These are phyloP conservation scores for Saccharomycodes ludwigii DNA, from an alignment of 805 yeast species.

Conservation along the genomic window DNA sequence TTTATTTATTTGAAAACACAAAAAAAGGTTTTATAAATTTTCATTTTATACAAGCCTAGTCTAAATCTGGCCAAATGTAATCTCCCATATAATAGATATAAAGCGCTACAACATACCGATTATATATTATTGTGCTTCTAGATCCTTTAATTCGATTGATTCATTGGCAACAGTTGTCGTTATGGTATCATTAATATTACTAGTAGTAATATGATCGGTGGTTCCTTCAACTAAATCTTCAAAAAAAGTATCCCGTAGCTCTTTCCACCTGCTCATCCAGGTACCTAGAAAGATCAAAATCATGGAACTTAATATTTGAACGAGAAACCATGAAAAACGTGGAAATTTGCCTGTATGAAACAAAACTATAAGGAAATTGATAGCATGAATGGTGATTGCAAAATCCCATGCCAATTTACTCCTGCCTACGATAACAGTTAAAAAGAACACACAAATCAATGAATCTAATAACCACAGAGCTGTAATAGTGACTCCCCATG, in stretches of 20 bases:
- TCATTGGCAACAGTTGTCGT: conserved; percentile 1
- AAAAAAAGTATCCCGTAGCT: conserved; percentile 77
- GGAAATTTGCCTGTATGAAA: conserved; percentile 59
- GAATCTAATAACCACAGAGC: conserved; percentile 76
- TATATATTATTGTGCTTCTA: conserved; percentile 15
- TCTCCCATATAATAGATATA: too few relatives aligned
- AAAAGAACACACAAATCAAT: conserved; percentile 68
- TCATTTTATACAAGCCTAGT: too few relatives aligned
- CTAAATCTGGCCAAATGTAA: too few relatives aligned
- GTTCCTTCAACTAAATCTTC: conserved; percentile 68
- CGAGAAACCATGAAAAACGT: conserved; percentile 70
- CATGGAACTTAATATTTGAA: conserved; percentile 57
- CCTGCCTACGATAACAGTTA: conserved; percentile 81
- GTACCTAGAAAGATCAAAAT: conserved; percentile 74
- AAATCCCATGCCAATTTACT: conserved; percentile 94
- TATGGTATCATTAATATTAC: neutral
- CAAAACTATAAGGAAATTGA: conserved; percentile 63
- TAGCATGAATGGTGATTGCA: conserved; percentile 82
- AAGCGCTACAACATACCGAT: too few relatives aligned
- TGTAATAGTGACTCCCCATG: conserved; percentile 67
- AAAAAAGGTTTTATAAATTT: too few relatives aligned
- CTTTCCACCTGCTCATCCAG: conserved; percentile 87
- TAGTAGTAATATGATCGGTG: neutral
- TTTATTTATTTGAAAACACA: too few relatives aligned
- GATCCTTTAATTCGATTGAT: conserved; percentile 14